Base-by-base conservation (phyloP, 306 rosid genomes). In the Cicer pinnatifidum region DNA sequence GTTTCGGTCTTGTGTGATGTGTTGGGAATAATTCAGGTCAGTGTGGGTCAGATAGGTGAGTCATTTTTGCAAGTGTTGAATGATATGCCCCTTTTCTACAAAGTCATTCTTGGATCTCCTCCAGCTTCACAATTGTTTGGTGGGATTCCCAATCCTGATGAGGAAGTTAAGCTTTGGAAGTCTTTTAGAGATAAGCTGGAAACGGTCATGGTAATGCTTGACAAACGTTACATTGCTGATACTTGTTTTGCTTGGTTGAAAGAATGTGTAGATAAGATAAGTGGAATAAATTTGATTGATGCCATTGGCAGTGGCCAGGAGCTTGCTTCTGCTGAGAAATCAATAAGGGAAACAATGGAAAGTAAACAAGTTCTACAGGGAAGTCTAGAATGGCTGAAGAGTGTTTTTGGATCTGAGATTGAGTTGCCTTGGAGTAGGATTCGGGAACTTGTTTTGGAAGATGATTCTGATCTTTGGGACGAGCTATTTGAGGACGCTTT, bases 381-480 rank as follows among this genome's bases (percentile, higher is more conserved):
- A 57, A 89, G 97, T 82, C 78, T 94, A 60, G 99, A 91, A 77
- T 94, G 99, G 97, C 93, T 94, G 61, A 94, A 84, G 85, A 94
- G 84, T 56, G 99, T 94, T 67, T 91, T 94, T 8, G 99, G 99
- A 7, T 94, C 97, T 0, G 95, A 91, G 86, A 84, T 91, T 71
- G 97, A 91, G 89, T 80, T 91, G 80, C 99, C 99, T 1, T 94
- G 99, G 99, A 94, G 91, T 80, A 82, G 97, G 82, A 90, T 88
- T 79, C 86, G 93, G 40, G 99, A 94, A 61, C 99, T 94, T 11
- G 96, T 94, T 74, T 78, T 94, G 76, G 96, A 89, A 84, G 99
- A 94, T 20, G 93, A 90, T 69, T 91, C 88, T 0, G 93, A 94
- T 83, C 91, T 94, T 6, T 94, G 97, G 97, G 99, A 94, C 79